Conservation (phyloP, 768 basidiomycete species). For the Leccinum obscurum region DNA sequence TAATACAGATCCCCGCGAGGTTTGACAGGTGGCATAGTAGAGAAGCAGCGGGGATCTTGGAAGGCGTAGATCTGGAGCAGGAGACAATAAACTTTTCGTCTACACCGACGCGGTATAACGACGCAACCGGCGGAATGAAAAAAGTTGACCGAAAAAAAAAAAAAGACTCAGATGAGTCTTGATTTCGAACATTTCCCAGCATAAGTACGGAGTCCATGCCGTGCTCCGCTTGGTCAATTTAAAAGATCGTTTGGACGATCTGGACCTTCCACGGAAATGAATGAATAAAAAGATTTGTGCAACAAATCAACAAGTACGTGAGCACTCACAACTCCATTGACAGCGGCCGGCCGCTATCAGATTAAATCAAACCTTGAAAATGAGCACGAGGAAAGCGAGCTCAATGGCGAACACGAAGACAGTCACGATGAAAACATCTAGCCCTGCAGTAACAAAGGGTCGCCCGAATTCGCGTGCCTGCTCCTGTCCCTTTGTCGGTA, state of each 20-base stretch:
- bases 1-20: background rate
- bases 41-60: slow-evolving; percentile 24
- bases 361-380: slow-evolving; percentile 38
- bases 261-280: background rate
- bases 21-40: slow-evolving; percentile 1
- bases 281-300: background rate
- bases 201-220: slow-evolving; percentile 1
- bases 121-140: background rate
- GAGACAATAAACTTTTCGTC: slow-evolving; percentile 11
- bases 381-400: slow-evolving; percentile 61
- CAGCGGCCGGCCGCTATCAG: slow-evolving; percentile 12
- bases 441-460: slow-evolving; percentile 81
- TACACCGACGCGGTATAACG: slow-evolving; percentile 1
- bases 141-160: background rate
- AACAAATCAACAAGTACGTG: background rate
- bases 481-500: slow-evolving; percentile 62
- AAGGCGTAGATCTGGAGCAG: slow-evolving; percentile 11
- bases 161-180: background rate
- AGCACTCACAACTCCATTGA: slow-evolving; percentile 15
- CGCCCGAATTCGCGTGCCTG: slow-evolving; percentile 66
- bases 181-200: background rate
- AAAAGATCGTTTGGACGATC: slow-evolving; percentile 19
- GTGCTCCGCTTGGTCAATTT: slow-evolving; percentile 10
- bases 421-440: slow-evolving; percentile 60
- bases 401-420: slow-evolving; percentile 63